Conservation (phyloP, 179 eudicot species). For the Gypsophila paniculata region DNA sequence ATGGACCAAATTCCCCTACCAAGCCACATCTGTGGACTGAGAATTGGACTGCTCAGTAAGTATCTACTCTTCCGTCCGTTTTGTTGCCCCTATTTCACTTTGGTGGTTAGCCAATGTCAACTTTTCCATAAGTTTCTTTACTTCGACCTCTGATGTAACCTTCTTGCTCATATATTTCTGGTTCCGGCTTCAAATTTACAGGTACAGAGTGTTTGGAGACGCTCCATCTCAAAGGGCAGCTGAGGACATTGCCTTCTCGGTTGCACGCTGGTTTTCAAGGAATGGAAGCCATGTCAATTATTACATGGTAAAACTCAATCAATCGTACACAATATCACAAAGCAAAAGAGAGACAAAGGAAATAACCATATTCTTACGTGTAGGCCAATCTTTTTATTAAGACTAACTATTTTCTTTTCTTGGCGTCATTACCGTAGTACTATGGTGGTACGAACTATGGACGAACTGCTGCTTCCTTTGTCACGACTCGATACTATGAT, state of each 20-base stretch:
- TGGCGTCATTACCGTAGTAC: constrained; percentile 40
- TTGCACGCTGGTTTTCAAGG: constrained; percentile 72
- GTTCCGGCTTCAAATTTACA: constrained; percentile 20
- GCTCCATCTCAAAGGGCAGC: constrained; percentile 82
- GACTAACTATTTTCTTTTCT: not conserved
- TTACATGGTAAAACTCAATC: constrained; percentile 59
- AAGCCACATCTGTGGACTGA: constrained; percentile 94
- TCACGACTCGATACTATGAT: constrained; percentile 86
- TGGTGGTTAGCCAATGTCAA: too few species aligned
- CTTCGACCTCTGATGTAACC: not conserved
- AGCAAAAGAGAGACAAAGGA: not conserved
- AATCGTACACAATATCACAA: not conserved
- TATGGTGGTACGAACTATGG: constrained; percentile 88
- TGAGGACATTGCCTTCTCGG: constrained; percentile 75
- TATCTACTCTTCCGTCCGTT: not conserved
- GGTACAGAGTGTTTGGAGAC: constrained; percentile 82
- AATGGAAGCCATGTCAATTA: constrained; percentile 76
- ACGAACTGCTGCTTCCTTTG: constrained; percentile 68
- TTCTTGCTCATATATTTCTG: not conserved
- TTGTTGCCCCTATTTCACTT: not conserved
- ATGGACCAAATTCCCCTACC: constrained; percentile 66
- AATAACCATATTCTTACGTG: not conserved
- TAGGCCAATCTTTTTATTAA: not conserved
- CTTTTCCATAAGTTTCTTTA: too few species aligned
- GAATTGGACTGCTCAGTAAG: constrained; percentile 99